Evolutionary conservation across 768 basidiomycete species (phyloP), one percentile per base, ranked within the genome.

Genomic region (Suillus placidus): DNA sequence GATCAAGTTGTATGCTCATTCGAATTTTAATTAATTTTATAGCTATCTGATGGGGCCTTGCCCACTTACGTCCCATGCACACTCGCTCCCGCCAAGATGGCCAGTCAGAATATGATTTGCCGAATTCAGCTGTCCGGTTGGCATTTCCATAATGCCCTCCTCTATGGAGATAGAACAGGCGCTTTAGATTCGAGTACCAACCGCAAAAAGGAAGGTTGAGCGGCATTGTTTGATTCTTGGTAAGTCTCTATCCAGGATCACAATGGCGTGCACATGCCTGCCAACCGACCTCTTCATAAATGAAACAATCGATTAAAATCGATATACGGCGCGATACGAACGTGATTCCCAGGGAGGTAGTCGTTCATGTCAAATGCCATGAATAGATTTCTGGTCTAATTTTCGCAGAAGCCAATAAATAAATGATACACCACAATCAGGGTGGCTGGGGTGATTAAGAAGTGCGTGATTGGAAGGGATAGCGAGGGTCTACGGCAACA

Each of bases 61-160:
- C 65, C 72, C 71, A 72, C 69, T 76, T 76, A 76, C 74, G 75
- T 76, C 67, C 66, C 66, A 47, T 71, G 66, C 26, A 26, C 58
- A 67, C 71, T 76, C 75, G 75, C 75, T 77, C 68, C 75, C 75
- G 75, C 69, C 69, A 67, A 69, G 37, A 66, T 67, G 68, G 71
- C 65, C 65, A 68, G 62, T 67, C 23, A 68, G 42, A 26, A 64
- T 23, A 55, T 62, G 60, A 64, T 71, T 42, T 68, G 65, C 62
- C 61, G 55, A 66, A n/a, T 26, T 54, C 57, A 62, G 62, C 61
- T 67, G 3, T 71, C 67, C 67, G 75, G 73, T 70, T 68, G 65
- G 61, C 67, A 64, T 63, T 66, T 66, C 64, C 65, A 70, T 74
- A 60, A 64, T 69, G 52, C 66, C 62, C 43, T 20, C 62, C 66